Percentiles rank a stretch among this genome's conserved stretches.
Conservation (phyloP, 441 rosid genomes). For the Eutrema salsugineum region DNA sequence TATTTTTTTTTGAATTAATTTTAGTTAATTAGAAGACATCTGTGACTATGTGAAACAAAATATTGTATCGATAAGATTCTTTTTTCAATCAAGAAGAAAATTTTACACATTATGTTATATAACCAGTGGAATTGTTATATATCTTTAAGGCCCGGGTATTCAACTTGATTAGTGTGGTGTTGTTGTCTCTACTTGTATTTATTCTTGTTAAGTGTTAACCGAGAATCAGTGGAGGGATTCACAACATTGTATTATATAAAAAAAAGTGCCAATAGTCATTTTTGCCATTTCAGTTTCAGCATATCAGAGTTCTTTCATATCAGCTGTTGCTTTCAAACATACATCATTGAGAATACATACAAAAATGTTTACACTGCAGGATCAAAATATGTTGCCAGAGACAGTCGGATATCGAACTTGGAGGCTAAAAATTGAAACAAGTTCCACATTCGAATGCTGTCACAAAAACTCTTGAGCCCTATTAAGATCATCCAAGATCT, state of each 20-base stretch:
- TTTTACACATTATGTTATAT: too few relatives aligned
- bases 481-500: constrained; percentile 53
- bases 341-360: not conserved
- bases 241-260: constrained; percentile 9
- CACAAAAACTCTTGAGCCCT: constrained; percentile 73
- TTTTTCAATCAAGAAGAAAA: too few relatives aligned
- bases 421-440: not conserved
- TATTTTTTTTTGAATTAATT: too few relatives aligned
- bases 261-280: not conserved
- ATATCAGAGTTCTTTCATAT: not conserved
- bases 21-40: too few relatives aligned
- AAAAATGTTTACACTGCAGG: constrained; percentile 5
- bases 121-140: not conserved
- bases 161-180: not conserved
- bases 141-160: not conserved
- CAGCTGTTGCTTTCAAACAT: not conserved
- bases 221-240: not conserved
- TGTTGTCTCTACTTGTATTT: constrained; percentile 11
- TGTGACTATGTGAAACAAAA: too few relatives aligned
- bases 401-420: not conserved
- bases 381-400: too few relatives aligned
- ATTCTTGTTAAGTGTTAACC: not conserved
- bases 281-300: not conserved
- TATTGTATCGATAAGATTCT: too few relatives aligned
- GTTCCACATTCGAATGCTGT: not conserved